A percentile compares a stretch with the other conserved stretches of the same genome.
phyloP scores from a whole-genome alignment of 164 flowering plant species.

The Magnolia officinalis region DNA sequence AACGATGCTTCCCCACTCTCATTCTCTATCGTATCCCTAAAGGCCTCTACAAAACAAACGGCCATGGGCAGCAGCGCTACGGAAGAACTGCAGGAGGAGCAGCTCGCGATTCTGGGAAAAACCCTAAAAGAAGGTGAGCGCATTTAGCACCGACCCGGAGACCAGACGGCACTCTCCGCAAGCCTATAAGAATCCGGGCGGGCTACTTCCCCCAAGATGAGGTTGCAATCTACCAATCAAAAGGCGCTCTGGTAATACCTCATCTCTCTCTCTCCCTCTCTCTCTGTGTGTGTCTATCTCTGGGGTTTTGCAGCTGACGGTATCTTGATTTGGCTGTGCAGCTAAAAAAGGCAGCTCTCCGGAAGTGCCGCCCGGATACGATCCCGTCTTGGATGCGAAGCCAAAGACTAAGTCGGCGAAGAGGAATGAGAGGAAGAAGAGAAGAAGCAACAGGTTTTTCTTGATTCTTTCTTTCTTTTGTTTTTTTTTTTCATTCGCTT shows the following conservation, averaged over 20 bases:
- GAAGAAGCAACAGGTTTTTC: constrained; percentile 27
- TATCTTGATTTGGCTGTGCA: constrained; percentile 6
- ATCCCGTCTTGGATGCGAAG: constrained; percentile 27
- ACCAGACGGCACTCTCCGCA: constrained; percentile 35
- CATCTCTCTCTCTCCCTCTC: not conserved
- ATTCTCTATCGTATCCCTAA: not conserved
- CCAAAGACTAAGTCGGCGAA: constrained; percentile 34
- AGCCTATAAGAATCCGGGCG: constrained; percentile 32
- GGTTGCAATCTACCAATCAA: constrained; percentile 36
- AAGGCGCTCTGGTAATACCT: constrained; percentile 26
- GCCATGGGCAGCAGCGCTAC: constrained; percentile 8
- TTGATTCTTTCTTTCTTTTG: not conserved
- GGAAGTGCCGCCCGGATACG: constrained; percentile 36
- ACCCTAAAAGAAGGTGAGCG: constrained; percentile 36
- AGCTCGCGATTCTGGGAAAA: constrained; percentile 13
- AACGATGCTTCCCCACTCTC: not conserved
- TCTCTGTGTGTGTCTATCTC: not conserved
- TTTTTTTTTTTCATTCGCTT: no score
- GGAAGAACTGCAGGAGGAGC: constrained; percentile 15
- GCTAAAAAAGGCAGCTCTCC: constrained; percentile 22
- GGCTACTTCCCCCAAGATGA: constrained; percentile 37
- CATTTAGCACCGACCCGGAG: constrained; percentile 28
- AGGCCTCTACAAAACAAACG: not conserved
- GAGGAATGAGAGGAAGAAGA: constrained; percentile 38
- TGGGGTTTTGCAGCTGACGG: constrained; percentile 7